A percentile compares a stretch with the other conserved stretches of the same genome.
These are phyloP conservation scores for Entoloma clypeatum DNA, from an alignment of 1,284 basidiomycete species.

Conservation along the genomic window DNA sequence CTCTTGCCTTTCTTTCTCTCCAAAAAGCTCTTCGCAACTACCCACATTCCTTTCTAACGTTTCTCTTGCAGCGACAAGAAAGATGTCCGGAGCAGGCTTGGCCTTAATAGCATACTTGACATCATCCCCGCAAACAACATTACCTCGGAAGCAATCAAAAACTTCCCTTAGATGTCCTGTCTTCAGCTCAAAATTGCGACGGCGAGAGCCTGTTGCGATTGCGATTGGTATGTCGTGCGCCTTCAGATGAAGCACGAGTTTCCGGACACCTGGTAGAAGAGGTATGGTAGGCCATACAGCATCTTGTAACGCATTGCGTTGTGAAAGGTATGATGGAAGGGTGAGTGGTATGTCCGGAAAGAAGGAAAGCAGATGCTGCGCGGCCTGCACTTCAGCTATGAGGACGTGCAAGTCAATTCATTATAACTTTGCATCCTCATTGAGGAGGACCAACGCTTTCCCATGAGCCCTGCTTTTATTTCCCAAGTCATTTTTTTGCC, in stretches of 20 bases:
- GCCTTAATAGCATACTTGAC: conserved; percentile 42
- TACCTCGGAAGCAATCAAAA: conserved; percentile 56
- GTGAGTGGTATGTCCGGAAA: conserved; percentile 68
- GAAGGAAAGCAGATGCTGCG: conserved; percentile 64
- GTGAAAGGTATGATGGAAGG: conserved; percentile 52
- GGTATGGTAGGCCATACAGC: conserved; percentile 60
- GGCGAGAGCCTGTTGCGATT: conserved; percentile 68
- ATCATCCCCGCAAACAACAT: conserved; percentile 70
- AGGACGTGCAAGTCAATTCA: neutral
- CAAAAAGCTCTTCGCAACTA: conserved; percentile 32
- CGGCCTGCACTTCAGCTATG: conserved; percentile 62
- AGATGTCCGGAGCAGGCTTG: conserved; percentile 75
- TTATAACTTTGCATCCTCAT: neutral
- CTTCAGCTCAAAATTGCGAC: conserved; percentile 64
- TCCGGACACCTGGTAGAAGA: conserved; percentile 64
- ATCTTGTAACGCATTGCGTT: conserved; percentile 58
- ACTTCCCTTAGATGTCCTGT: conserved; percentile 54
- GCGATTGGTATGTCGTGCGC: conserved; percentile 66
- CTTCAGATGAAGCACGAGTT: conserved; percentile 63
- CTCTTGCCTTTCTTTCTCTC: conserved; percentile 42
- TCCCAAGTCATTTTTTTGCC: conserved; percentile 80
- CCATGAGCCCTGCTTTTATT: conserved; percentile 80
- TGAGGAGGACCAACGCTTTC: conserved; percentile 55
- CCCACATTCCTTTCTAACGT: conserved; percentile 57
- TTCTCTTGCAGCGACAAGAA: conserved; percentile 60